Conservation (phyloP, 2,329 filamentous ascomycete species). For the Tolypocladium tropicale region DNA sequence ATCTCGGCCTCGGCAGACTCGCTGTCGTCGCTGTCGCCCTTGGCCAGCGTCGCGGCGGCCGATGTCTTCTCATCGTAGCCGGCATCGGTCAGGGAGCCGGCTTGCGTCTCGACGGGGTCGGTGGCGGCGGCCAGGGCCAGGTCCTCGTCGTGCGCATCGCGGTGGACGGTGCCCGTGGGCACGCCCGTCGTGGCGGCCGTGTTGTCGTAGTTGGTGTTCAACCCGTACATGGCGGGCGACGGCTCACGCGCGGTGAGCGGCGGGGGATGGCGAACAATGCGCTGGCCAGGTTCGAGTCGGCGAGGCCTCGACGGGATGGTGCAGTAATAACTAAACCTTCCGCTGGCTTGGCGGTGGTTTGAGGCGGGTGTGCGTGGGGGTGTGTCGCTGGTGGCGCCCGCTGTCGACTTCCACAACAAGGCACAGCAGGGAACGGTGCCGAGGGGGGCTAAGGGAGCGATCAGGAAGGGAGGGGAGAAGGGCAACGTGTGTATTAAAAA, state of each 20-base stretch:
- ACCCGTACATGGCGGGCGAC: slow-evolving; percentile 8
- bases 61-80: slow-evolving; percentile 18
- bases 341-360: not conserved
- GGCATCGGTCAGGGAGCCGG: slow-evolving; percentile 26
- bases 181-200: slow-evolving; percentile 32
- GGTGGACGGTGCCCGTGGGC: slow-evolving; percentile 16
- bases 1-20: slow-evolving; percentile 26
- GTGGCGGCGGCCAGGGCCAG: slow-evolving; percentile 12
- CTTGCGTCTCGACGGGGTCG: slow-evolving; percentile 21
- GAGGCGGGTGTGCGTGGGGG: not conserved
- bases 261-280: not conserved
- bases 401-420: not conserved
- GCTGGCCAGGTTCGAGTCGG: not conserved
- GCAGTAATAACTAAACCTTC: not conserved
- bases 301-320: not conserved
- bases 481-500: not conserved
- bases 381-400: not conserved
- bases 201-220: slow-evolving; percentile 35
- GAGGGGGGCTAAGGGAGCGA: too few species aligned
- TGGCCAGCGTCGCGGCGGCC: slow-evolving; percentile 17
- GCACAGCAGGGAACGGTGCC: not conserved
- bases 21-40: slow-evolving; percentile 13
- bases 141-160: slow-evolving; percentile 14
- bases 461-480: not conserved
- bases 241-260: not conserved